Base-by-base conservation (phyloP, 768 basidiomycete genomes). In the Tricholoma matsutake region DNA sequence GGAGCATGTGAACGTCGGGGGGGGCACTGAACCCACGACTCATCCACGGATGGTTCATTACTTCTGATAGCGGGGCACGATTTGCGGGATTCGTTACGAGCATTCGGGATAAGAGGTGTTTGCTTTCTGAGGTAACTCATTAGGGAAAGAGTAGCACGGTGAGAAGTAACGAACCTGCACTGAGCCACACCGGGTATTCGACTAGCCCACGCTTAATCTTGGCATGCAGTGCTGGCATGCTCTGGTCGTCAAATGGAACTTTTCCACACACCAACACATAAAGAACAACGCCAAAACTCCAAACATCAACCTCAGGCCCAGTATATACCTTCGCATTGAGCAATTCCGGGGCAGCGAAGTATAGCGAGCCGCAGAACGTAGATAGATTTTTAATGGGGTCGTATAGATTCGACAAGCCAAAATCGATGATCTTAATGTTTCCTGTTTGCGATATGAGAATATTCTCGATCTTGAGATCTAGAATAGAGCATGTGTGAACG, bases 371-470 rank as follows among this genome's bases (percentile, higher is more conserved):
- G 68, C 97, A 99, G 72, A 99, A 99, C 0, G 97, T 99, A 22
- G 91, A 85, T 1, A 99, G 85, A 71, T 95, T 92, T 54, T 76
- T 68, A 8, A 76, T 69, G 1, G 97, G 96, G 67, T 96, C 86
- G 72, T 88, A 98, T 11, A 99, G 82, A 76, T 98, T 99, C 2
- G 96, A 98, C 7, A 99, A 82, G 53, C 97, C 97, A 75, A 98
- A 99, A 76, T 99, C 96, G 73, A 98, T 99, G 63, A 98, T 98
- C 83, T 98, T 99, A 82, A 98, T 98, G 77, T 98, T 98, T 10
- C 97, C 97, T 0, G 92, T 92, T 65, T 97, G 94, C 1, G 94
- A 97, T 66, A 99, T 98, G 71, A 99, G 89, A 68, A 99, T 99
- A 78, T 98, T 98, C 77, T 99, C 96, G 71, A 99, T 99, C 81